A percentile compares a stretch with the other conserved stretches of the same genome.
phyloP scores from a whole-genome alignment of 2,329 filamentous ascomycete species.

The Ciborinia camelliae region DNA sequence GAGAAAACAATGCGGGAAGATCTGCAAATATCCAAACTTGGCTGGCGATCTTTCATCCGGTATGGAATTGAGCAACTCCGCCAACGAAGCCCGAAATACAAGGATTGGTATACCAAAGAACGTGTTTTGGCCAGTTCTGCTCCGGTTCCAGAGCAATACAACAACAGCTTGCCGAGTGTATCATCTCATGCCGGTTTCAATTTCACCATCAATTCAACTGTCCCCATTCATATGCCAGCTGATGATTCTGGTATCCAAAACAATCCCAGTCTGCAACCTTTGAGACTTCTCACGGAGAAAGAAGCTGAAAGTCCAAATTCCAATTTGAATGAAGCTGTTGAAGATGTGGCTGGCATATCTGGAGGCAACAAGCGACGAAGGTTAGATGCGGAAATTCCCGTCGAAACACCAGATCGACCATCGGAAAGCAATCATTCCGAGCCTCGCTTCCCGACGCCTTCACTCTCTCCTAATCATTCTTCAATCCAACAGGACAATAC shows the following conservation, averaged over 20 bases:
- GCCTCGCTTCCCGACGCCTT: background rate
- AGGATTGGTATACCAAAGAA: slow-evolving; percentile 18
- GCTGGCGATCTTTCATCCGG: slow-evolving; percentile 42
- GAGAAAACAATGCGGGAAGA: slow-evolving; percentile 30
- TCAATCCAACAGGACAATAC: background rate
- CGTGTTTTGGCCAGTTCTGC: background rate
- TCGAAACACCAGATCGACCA: background rate
- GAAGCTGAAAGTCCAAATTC: background rate
- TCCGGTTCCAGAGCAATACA: background rate
- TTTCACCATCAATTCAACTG: slow-evolving; percentile 16
- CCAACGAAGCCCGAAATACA: slow-evolving; percentile 49
- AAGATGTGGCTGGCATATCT: background rate
- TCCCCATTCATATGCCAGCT: slow-evolving; percentile 8
- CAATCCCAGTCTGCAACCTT: background rate
- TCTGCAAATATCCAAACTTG: slow-evolving; percentile 29
- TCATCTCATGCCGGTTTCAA: slow-evolving; percentile 7
- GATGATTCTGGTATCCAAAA: background rate
- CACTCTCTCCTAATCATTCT: background rate
- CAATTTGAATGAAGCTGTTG: background rate
- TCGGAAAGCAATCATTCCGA: background rate
- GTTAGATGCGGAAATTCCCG: background rate
- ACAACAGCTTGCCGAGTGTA: background rate
- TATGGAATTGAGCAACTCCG: slow-evolving; percentile 57
- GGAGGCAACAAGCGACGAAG: slow-evolving; percentile 7
- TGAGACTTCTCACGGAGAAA: background rate